Conservation (phyloP, 208 protist species). For the Blechomonas ayalai region DNA sequence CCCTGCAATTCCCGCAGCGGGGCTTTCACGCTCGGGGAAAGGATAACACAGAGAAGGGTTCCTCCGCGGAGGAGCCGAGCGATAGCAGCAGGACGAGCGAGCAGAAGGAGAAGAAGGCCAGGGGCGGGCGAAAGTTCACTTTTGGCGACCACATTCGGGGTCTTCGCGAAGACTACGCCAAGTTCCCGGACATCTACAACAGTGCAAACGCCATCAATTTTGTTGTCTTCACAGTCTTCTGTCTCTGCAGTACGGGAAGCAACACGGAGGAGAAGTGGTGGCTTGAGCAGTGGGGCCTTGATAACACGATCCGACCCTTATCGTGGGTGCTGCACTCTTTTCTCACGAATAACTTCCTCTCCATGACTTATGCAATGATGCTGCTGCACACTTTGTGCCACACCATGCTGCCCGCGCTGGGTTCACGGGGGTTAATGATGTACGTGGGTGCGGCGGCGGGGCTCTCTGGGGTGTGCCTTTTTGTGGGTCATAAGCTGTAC, state of each 20-base stretch:
- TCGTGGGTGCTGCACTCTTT: slow-evolving; percentile 81
- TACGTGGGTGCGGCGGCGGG: slow-evolving; percentile 56
- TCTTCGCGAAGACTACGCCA: slow-evolving; percentile 63
- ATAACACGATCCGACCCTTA: slow-evolving; percentile 56
- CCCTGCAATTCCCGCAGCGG: slow-evolving; percentile 10
- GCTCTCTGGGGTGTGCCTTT: slow-evolving; percentile 75
- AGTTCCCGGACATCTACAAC: slow-evolving; percentile 89
- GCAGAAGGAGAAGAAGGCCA: slow-evolving; percentile 9
- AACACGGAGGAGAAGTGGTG: slow-evolving; percentile 80
- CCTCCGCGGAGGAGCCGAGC: slow-evolving; percentile 4
- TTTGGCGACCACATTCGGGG: slow-evolving; percentile 55
- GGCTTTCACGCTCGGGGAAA: slow-evolving; percentile 15
- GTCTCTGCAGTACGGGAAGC: slow-evolving; percentile 82
- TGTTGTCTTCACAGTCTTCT: slow-evolving; percentile 86
- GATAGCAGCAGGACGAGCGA: slow-evolving; percentile 15
- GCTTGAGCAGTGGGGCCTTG: slow-evolving; percentile 69
- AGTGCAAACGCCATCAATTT: slow-evolving; percentile 84
- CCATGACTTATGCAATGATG: slow-evolving; percentile 87
- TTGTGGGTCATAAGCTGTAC: slow-evolving; percentile 50
- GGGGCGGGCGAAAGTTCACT: slow-evolving; percentile 3
- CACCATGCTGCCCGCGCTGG: slow-evolving; percentile 60
- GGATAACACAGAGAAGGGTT: slow-evolving; percentile 5
- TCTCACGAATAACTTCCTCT: slow-evolving; percentile 87
- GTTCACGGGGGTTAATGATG: slow-evolving; percentile 45
- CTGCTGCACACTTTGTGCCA: slow-evolving; percentile 83